Evolutionary conservation across 2,329 filamentous ascomycete genomes (phyloP).

Genomic region (Ascochyta clinopodiicola): DNA sequence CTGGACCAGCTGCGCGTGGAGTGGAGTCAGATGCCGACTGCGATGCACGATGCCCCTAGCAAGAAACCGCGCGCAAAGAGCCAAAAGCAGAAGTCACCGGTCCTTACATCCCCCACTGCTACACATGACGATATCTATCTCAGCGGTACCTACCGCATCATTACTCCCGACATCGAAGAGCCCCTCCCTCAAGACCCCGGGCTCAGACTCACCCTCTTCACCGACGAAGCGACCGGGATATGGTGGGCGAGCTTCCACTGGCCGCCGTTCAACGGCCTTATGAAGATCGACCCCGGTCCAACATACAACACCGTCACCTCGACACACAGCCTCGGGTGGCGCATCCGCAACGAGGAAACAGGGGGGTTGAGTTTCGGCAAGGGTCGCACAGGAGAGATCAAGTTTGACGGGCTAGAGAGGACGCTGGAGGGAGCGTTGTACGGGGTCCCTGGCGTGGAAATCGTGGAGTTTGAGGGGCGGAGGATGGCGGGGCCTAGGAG

Average conservation of each 20-base stretch:
- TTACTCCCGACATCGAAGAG: conserved; percentile 26
- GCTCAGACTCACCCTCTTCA: conserved; percentile 46
- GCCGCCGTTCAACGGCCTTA: conserved; percentile 51
- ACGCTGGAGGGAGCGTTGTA: conserved; percentile 12
- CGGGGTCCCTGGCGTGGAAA: conserved; percentile 33
- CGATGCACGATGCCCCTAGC: conserved; percentile 6
- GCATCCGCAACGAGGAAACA: conserved; percentile 35
- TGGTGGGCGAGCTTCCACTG: conserved; percentile 59
- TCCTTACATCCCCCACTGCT: background rate
- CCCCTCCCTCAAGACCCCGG: conserved; percentile 30
- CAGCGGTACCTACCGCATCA: conserved; percentile 56
- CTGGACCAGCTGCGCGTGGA: background rate
- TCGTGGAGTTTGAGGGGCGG: conserved; percentile 35
- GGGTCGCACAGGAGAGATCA: conserved; percentile 43
- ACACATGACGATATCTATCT: conserved; percentile 28
- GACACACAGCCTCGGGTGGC: conserved; percentile 36
- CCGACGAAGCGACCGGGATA: conserved; percentile 31
- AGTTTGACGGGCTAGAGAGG: conserved; percentile 23
- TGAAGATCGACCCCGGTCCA: conserved; percentile 46
- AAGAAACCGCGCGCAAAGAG: conserved; percentile 3
- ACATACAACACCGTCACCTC: conserved; percentile 7
- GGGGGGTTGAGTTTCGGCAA: conserved; percentile 39
- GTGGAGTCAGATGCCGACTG: background rate
- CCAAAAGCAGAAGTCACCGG: background rate
- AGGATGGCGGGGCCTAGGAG: conserved; percentile 30